Evolutionary conservation across 106 monocot species (phyloP).

Genomic region (Platanthera zijinensis): DNA sequence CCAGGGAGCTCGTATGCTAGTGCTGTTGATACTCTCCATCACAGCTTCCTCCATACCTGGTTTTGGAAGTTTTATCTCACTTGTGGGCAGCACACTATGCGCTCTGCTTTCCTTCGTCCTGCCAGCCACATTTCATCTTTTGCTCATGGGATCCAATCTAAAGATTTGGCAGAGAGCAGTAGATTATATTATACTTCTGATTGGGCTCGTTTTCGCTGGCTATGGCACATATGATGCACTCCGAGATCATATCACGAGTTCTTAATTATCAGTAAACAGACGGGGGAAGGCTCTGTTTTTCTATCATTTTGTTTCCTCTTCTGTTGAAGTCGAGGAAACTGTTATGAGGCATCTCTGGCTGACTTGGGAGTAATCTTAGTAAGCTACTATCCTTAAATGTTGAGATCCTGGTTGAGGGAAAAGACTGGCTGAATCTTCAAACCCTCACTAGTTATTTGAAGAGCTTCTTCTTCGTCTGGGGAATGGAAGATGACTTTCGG

Average conservation of each 20-base stretch:
- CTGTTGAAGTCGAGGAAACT: not conserved
- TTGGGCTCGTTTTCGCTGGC: constrained; percentile 64
- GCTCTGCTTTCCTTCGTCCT: constrained; percentile 84
- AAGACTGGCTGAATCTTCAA: not conserved
- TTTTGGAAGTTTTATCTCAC: constrained; percentile 76
- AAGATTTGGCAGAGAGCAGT: constrained; percentile 23
- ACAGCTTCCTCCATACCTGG: constrained; percentile 76
- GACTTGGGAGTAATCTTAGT: not conserved
- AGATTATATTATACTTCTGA: constrained; percentile 50
- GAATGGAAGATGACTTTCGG: not conserved
- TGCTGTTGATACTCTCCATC: constrained; percentile 23
- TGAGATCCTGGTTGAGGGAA: not conserved
- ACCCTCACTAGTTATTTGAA: not conserved
- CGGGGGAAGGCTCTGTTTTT: not conserved
- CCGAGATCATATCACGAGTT: constrained; percentile 7
- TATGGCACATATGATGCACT: constrained; percentile 50
- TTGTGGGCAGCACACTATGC: constrained; percentile 80
- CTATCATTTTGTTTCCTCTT: not conserved
- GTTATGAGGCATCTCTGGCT: too few relatives aligned
- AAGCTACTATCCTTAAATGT: not conserved
- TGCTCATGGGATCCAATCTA: constrained; percentile 47
- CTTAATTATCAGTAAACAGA: not conserved
- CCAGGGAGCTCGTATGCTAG: constrained; percentile 38
- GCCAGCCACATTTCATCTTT: constrained; percentile 78
- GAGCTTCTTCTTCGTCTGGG: not conserved